Evolutionary conservation across 1,139 yeast species (phyloP).

Genomic region (Debaryomyces robertsiae): DNA sequence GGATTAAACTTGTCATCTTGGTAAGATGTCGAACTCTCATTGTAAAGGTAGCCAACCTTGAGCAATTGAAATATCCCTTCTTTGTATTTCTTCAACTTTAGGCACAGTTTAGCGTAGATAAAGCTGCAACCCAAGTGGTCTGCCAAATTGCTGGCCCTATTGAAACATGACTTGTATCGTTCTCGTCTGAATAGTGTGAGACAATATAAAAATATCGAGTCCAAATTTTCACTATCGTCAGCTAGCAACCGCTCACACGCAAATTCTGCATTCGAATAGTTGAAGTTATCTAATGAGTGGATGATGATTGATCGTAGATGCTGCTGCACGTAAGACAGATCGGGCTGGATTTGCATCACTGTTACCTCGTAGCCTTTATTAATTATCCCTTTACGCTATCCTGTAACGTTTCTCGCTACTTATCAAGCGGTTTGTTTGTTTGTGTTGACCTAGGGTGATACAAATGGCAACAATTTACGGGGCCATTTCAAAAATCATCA

Average conservation of each 20-base stretch:
- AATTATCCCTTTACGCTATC: background rate
- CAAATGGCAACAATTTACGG: constrained; percentile 9
- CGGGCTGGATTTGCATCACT: constrained; percentile 21
- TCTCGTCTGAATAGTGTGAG: constrained; percentile 58
- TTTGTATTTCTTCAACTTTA: constrained; percentile 53
- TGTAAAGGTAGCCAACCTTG: constrained; percentile 36
- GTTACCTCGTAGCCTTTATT: constrained; percentile 1
- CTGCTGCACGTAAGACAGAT: constrained; percentile 31
- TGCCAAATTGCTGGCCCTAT: constrained; percentile 40
- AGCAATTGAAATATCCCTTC: constrained; percentile 66
- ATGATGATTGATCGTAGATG: constrained; percentile 59
- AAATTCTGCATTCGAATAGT: constrained; percentile 73
- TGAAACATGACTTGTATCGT: constrained; percentile 63
- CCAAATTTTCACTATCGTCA: constrained; percentile 48
- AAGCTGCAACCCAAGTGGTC: constrained; percentile 72
- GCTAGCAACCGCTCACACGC: constrained; percentile 78
- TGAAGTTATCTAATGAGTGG: constrained; percentile 72
- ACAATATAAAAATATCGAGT: constrained; percentile 65
- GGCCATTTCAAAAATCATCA: constrained; percentile 1
- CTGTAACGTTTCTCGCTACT: background rate
- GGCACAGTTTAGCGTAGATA: constrained; percentile 67
- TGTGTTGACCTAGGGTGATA: constrained; percentile 8
- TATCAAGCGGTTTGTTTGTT: constrained; percentile 1
- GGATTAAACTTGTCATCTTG: constrained; percentile 11
- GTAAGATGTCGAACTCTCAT: constrained; percentile 28